phyloP scores from a whole-genome alignment of 164 flowering plant genomes.

The Vitis vinifera region DNA sequence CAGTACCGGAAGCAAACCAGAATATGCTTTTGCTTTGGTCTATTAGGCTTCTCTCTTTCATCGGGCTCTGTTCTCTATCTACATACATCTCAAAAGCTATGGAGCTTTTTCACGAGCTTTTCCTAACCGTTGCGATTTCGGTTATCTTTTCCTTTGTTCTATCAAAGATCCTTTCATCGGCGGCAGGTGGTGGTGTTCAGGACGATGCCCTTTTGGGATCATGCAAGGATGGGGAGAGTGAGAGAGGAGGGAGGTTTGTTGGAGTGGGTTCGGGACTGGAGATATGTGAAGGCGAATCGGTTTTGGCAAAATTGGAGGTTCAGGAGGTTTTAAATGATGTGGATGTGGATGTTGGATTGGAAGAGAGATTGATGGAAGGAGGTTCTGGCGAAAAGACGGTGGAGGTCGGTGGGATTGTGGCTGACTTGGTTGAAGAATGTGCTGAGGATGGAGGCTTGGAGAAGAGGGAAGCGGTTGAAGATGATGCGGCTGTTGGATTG shows the following conservation, averaged over 20 bases:
- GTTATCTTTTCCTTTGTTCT: conserved; percentile 32
- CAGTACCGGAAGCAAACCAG: conserved; percentile 8
- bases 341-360: background rate
- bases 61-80: background rate
- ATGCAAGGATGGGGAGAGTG: background rate
- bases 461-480: background rate
- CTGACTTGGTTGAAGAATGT: no score
- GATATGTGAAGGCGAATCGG: background rate
- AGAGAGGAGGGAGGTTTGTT: conserved; percentile 15
- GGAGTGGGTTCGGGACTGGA: no score
- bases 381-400: no score
- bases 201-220: no score
- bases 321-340: background rate
- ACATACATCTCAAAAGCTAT: conserved; percentile 13
- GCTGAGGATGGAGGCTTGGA: background rate
- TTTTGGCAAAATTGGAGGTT: background rate
- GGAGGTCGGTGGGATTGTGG: no score
- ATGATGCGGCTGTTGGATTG: background rate
- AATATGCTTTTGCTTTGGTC: conserved; percentile 44
- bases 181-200: conserved; percentile 1
- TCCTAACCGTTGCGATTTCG: conserved; percentile 30
- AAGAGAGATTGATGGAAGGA: background rate
- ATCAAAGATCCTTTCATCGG: conserved; percentile 32
- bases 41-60: background rate
- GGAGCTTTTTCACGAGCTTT: conserved; percentile 40